Conservation (phyloP, 768 basidiomycete genomes). For the Thelephora aurantiotincta region DNA sequence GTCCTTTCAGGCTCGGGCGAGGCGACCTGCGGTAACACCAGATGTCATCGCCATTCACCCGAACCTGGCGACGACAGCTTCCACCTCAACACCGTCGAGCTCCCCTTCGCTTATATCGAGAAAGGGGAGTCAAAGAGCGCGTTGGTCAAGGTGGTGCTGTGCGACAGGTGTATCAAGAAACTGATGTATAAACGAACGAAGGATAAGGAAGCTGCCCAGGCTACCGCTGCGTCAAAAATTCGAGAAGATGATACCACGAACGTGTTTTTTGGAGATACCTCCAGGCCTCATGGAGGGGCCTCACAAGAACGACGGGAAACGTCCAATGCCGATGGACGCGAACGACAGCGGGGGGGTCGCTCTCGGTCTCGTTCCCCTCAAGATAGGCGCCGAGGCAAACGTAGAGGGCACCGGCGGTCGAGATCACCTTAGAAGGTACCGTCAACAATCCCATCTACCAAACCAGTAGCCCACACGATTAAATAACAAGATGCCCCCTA, state of each 20-base stretch:
- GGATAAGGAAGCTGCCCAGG: slow-evolving; percentile 18
- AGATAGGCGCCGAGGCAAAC: too few species aligned
- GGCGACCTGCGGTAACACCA: slow-evolving; percentile 78
- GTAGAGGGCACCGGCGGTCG: too few species aligned
- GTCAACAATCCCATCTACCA: too few species aligned
- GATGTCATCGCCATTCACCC: slow-evolving; percentile 48
- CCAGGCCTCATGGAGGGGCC: not conserved
- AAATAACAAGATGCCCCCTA: too few species aligned
- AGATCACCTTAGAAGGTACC: too few species aligned
- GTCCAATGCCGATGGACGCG: not conserved
- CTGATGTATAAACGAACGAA: slow-evolving; percentile 74
- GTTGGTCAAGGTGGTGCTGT: slow-evolving; percentile 85
- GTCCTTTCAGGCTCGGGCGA: slow-evolving; percentile 80
- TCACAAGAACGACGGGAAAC: not conserved
- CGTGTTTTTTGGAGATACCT: not conserved
- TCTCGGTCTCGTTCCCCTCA: slow-evolving; percentile 19
- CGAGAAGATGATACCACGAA: not conserved
- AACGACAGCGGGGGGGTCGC: slow-evolving; percentile 2
- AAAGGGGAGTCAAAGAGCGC: slow-evolving; percentile 62
- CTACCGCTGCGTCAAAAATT: not conserved
- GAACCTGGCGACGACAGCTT: slow-evolving; percentile 9
- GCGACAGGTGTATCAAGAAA: slow-evolving; percentile 66
- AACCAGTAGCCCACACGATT: too few species aligned
- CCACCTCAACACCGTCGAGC: slow-evolving; percentile 61
- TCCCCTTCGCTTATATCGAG: slow-evolving; percentile 84